Percentiles rank a stretch among this genome's conserved stretches.
phyloP scores from a whole-genome alignment of 495 filamentous ascomycete species.

The Talaromyces thailandensis region DNA sequence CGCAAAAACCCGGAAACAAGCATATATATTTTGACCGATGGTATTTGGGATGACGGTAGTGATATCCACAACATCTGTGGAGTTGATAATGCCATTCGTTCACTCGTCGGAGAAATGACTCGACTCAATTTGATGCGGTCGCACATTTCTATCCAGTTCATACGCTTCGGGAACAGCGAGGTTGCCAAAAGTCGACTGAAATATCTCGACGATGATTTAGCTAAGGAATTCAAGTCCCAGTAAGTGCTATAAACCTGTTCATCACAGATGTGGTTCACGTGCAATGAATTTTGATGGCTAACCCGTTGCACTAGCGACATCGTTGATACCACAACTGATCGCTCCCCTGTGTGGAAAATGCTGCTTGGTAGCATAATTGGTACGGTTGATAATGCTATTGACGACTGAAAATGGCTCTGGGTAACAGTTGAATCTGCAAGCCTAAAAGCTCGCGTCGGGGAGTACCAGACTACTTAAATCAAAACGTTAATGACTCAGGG shows the following conservation, averaged over 20 bases:
- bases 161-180: background rate
- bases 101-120: background rate
- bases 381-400: background rate
- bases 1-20: background rate
- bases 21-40: background rate
- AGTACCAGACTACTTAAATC: background rate
- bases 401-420: background rate
- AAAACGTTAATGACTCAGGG: background rate
- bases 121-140: background rate
- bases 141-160: background rate
- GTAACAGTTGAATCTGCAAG: background rate
- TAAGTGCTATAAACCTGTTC: background rate
- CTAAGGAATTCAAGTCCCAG: background rate
- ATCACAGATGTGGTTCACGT: background rate
- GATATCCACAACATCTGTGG: background rate
- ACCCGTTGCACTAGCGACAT: background rate
- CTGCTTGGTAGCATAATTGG: background rate
- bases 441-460: background rate
- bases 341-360: background rate
- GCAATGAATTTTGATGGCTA: background rate
- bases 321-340: background rate
- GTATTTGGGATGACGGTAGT: background rate
- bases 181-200: background rate
- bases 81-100: background rate
- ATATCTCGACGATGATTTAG: background rate